phyloP scores from a whole-genome alignment of 2,329 filamentous ascomycete species.

The Apiospora malaysiana region DNA sequence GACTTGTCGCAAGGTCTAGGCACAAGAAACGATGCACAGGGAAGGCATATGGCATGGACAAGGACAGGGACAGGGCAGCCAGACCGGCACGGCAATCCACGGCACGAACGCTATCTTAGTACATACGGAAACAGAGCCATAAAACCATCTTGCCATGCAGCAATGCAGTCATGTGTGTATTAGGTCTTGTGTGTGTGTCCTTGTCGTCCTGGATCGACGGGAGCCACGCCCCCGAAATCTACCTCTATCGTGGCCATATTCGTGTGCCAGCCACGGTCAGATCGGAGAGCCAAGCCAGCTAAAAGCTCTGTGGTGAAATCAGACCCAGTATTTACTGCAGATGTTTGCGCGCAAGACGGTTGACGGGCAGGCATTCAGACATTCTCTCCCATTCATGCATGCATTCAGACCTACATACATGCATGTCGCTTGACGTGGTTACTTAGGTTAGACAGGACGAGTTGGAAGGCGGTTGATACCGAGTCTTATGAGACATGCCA shows the following conservation, averaged over 20 bases:
- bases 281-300: constrained; percentile 2
- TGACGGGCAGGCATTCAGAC: background rate
- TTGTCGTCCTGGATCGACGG: background rate
- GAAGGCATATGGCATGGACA: constrained; percentile 5
- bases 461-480: constrained; percentile 7
- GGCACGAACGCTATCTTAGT: background rate
- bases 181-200: background rate
- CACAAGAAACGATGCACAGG: background rate
- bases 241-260: background rate
- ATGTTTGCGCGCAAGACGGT: background rate
- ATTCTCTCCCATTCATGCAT: background rate
- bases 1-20: constrained; percentile 9
- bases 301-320: too few relatives aligned
- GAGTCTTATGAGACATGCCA: constrained; percentile 14
- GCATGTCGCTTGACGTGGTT: constrained; percentile 17
- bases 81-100: constrained; percentile 15
- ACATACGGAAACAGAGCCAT: background rate
- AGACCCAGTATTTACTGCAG: too few relatives aligned
- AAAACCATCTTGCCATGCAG: background rate
- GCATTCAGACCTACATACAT: background rate
- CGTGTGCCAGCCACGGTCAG: constrained; percentile 1
- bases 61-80: constrained; percentile 3
- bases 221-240: constrained; percentile 2
- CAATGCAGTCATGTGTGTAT: background rate
- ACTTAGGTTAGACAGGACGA: background rate